Base-by-base conservation (phyloP, 257 asterid species). In the Scutellaria minor region DNA sequence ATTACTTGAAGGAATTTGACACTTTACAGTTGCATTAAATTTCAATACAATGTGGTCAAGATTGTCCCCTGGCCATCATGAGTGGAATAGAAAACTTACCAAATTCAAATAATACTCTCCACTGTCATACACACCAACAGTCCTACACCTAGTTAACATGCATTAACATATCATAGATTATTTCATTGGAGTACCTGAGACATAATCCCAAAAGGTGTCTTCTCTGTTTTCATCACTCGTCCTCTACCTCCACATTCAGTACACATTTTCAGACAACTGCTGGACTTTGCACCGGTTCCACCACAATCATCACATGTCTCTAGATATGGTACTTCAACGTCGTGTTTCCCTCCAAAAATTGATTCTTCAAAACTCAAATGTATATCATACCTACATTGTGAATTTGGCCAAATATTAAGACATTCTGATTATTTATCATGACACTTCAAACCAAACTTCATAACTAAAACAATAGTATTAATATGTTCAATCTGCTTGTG, bases 231-330 rank as follows among this genome's bases (percentile, higher is more conserved):
- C 78, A 82, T 77, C 60, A 60, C 85, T 77, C 90, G 86, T 42
- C 99, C 98, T 83, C 85, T 90, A 80, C 98, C 99, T 41, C 88
- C 94, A 82, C 99, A 95, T 31, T 83, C 85, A 39, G 60, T 54
- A 80, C 99, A 92, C 27, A 14, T 31, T 80, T 83, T 95, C 45
- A 95, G 48, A 71, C 88, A 80, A 77, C 75, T 79, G 68, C 84
- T 83, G 68, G 96, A 85, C 83, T 88, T 95, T 71, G 97, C 96
- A 64, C 98, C 98, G 35, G 94, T 87, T 70, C 99, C 99, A 24
- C 79, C 84, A 83, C 99, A 95, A 77, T 75, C 79, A 75, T 85
- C 96, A 79, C 99, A 95, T 62, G 90, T 79, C 78, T 83, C 90
- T 7, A 74, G 64, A 72, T 82, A 83, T 37, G 88, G 78, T 66